Evolutionary conservation across 208 protist genomes (phyloP), one percentile per base, ranked within the genome.

Genomic region (Borovskyia barvae): DNA sequence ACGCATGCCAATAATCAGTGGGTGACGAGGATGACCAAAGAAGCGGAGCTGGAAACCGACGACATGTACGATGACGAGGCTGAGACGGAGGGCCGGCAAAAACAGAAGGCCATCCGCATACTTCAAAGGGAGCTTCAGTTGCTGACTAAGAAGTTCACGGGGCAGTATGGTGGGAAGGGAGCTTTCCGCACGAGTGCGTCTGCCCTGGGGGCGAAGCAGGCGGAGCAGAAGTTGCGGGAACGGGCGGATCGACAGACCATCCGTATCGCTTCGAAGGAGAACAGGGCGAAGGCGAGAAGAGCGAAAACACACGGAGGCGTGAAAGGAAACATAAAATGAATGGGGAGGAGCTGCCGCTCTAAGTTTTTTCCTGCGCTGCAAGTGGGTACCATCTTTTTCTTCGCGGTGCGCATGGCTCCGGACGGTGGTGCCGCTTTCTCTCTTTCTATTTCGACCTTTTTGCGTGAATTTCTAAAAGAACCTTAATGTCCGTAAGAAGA

Each of bases 31-130:
- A 86, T 93, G 80, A 86, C 68, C 26, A 67, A 69, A 28, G 69
- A 85, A 33, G 87, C 87, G 11, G 80, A 92, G 45, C 72, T 94
- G 30, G 86, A 95, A 15, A 76, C 75, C 37, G 84, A 86, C 30
- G 85, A 93, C 71, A 87, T 94, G 81, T 64, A 90, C 49, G 84
- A 95, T 49, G 75, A 89, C 49, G 73, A 77, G 49, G 79, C 73
- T 17, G 82, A 88, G 46, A 66, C 61, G 41, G 77, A 88, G 42
- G 90, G 90, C 68, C 72, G 70, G 9, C 43, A 70, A 40, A 92
- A 95, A 66, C 43, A 59, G 43, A 89, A 85, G 58, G 87, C 85
- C n/a, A 90, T 95, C 33, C 79, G 80, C 58, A 29, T 80, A 4
- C 77, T 95, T 12, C 73, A 78, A 36, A 73, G 75, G n/a, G 66